Conservation (phyloP, 176 grass and related monocot genomes). For the Paspalum vaginatum region DNA sequence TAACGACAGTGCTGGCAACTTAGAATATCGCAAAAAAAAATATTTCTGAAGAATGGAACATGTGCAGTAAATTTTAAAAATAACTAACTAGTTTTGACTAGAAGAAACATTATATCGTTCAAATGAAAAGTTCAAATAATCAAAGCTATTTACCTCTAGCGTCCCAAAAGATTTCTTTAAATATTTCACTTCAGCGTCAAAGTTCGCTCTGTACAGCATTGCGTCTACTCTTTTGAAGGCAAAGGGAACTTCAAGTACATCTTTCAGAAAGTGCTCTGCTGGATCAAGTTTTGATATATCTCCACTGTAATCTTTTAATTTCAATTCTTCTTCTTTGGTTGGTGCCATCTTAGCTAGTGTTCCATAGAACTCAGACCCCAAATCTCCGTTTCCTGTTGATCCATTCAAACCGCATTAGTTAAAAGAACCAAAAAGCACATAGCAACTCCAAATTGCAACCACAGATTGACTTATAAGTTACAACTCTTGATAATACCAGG, state of each 20-base stretch:
- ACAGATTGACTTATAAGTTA: neutral
- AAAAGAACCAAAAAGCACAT: slow-evolving; percentile 23
- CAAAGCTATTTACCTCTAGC: slow-evolving; percentile 63
- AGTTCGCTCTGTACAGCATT: slow-evolving; percentile 81
- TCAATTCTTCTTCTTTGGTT: slow-evolving; percentile 76
- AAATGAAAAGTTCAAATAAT: slow-evolving; percentile 25
- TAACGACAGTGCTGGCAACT: neutral
- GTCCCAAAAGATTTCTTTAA: slow-evolving; percentile 65
- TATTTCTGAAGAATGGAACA: slow-evolving; percentile 15
- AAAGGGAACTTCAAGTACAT: slow-evolving; percentile 70
- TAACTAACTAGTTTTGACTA: neutral
- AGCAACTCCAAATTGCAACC: neutral
- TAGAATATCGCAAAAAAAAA: neutral
- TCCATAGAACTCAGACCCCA: slow-evolving; percentile 67
- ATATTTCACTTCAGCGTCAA: slow-evolving; percentile 63
- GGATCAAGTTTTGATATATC: slow-evolving; percentile 67
- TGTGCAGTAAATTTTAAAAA: neutral
- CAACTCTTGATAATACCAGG: neutral
- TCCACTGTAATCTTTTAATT: slow-evolving; percentile 55
- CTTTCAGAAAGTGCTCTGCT: slow-evolving; percentile 76
- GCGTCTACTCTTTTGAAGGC: slow-evolving; percentile 79
- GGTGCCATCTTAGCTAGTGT: slow-evolving; percentile 75
- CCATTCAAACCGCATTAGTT: slow-evolving; percentile 36
- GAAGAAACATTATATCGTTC: neutral
- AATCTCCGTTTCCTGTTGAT: slow-evolving; percentile 59